Evolutionary conservation across 768 basidiomycete genomes (phyloP).

Genomic region (Mycena sanguinolenta): DNA sequence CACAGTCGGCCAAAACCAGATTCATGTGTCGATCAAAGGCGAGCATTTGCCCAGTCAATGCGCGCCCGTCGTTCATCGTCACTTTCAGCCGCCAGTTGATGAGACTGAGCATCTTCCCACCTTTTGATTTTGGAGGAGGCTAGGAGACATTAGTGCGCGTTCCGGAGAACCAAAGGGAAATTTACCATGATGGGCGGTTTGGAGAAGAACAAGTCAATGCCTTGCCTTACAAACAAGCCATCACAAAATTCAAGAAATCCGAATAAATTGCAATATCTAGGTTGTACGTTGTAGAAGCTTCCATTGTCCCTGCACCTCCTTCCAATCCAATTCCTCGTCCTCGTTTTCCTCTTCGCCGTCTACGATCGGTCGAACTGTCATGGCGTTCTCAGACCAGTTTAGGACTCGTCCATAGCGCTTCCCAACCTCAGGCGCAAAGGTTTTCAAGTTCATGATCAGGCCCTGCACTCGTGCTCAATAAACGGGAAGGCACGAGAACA

Average conservation of each 20-base stretch:
- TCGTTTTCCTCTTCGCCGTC: slow-evolving; percentile 9
- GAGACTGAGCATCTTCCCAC: slow-evolving; percentile 97
- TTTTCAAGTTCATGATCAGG: slow-evolving; percentile 25
- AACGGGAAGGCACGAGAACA: background rate
- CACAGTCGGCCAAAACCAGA: slow-evolving; percentile 96
- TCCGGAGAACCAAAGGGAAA: background rate
- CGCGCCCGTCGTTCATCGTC: slow-evolving; percentile 97
- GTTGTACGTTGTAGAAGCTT: slow-evolving; percentile 22
- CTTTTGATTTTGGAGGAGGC: slow-evolving; percentile 97
- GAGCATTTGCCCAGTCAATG: slow-evolving; percentile 97
- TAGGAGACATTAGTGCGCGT: slow-evolving; percentile 47
- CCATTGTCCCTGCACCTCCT: slow-evolving; percentile 24
- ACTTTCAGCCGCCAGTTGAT: slow-evolving; percentile 98
- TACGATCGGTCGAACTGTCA: slow-evolving; percentile 17
- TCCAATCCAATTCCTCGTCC: slow-evolving; percentile 29
- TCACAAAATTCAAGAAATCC: background rate
- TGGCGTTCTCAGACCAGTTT: slow-evolving; percentile 21
- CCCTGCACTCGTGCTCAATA: slow-evolving; percentile 17
- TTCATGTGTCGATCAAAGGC: slow-evolving; percentile 99
- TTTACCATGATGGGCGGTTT: slow-evolving; percentile 38
- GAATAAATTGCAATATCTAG: background rate
- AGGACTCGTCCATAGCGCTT: slow-evolving; percentile 29
- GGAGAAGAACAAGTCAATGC: slow-evolving; percentile 11
- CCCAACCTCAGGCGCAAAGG: slow-evolving; percentile 23
- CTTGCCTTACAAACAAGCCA: slow-evolving; percentile 7